phyloP scores from a whole-genome alignment of 176 grass and related monocot species.

The Oryza rufipogon region DNA sequence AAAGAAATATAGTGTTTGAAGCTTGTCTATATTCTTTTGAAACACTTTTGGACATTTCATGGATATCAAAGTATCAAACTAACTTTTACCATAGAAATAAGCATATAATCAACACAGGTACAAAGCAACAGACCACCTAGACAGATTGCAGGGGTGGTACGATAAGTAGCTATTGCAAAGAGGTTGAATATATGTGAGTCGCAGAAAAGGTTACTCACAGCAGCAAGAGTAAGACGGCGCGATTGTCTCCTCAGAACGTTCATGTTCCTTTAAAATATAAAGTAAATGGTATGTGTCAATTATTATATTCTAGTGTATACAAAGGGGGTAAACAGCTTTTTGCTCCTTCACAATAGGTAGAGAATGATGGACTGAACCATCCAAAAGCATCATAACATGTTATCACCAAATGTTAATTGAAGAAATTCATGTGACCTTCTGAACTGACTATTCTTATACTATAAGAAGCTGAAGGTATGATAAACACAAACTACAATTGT shows the following conservation, averaged over 20 bases:
- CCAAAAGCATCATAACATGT: slow-evolving; percentile 10
- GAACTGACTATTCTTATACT: neutral
- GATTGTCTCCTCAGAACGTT: slow-evolving; percentile 72
- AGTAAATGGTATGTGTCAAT: slow-evolving; percentile 27
- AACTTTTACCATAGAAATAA: slow-evolving; percentile 15
- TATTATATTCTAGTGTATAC: slow-evolving; percentile 4
- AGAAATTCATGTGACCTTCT: neutral
- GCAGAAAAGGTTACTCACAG: slow-evolving; percentile 66
- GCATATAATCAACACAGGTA: slow-evolving; percentile 19
- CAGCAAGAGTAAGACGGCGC: slow-evolving; percentile 71
- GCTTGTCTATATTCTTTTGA: slow-evolving; percentile 11
- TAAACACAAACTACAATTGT: slow-evolving; percentile 1
- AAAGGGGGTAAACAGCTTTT: neutral
- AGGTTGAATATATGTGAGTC: slow-evolving; percentile 26
- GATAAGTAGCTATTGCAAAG: slow-evolving; percentile 29
- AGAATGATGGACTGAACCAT: neutral
- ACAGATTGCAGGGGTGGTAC: slow-evolving; percentile 21
- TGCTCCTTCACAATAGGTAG: neutral
- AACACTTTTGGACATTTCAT: slow-evolving; percentile 8
- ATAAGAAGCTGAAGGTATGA: slow-evolving; percentile 4
- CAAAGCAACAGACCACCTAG: slow-evolving; percentile 17
- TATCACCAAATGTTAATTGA: neutral
- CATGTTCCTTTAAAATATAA: slow-evolving; percentile 76
- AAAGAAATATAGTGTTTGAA: slow-evolving; percentile 27
- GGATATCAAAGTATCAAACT: neutral